phyloP scores from a whole-genome alignment of 2,329 filamentous ascomycete species.

The Paraconiothyrium brasiliense region DNA sequence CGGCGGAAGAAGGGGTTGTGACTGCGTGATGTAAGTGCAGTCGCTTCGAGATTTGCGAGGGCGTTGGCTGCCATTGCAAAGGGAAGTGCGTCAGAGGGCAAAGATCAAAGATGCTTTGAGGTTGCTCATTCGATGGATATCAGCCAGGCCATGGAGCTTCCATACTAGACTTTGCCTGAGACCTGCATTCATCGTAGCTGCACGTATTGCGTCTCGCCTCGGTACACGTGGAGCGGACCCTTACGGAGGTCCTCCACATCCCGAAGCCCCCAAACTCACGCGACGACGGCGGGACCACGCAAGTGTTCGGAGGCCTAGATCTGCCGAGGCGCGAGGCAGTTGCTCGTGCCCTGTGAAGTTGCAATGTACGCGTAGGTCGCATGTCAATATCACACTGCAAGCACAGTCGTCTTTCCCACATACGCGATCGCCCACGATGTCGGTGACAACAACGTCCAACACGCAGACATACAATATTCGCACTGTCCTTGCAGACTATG shows the following conservation, averaged over 20 bases:
- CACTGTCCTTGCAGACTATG: constrained; percentile 57
- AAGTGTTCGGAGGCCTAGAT: constrained; percentile 1
- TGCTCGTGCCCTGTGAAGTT: background rate
- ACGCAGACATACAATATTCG: constrained; percentile 48
- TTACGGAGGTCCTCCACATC: constrained; percentile 29
- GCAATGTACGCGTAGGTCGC: background rate
- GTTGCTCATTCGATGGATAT: background rate
- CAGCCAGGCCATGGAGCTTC: background rate
- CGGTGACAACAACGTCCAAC: constrained; percentile 56
- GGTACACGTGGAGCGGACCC: background rate
- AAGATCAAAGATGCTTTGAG: background rate
- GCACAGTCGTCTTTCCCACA: background rate
- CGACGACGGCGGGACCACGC: constrained; percentile 19
- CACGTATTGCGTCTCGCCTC: background rate
- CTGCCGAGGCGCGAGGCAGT: constrained; percentile 2
- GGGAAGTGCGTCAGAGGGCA: background rate
- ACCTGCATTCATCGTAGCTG: background rate
- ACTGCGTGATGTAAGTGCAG: constrained; percentile 56
- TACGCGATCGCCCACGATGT: constrained; percentile 44
- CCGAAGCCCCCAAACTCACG: constrained; percentile 20
- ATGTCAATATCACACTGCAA: constrained; percentile 8
- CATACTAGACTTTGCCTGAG: background rate
- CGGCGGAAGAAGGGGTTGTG: constrained; percentile 59
- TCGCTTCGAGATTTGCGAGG: constrained; percentile 48
- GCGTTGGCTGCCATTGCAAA: constrained; percentile 20